These are phyloP conservation scores for Aspergillus sp. DNA, from an alignment of 2,329 filamentous ascomycete species.

Conservation along the genomic window DNA sequence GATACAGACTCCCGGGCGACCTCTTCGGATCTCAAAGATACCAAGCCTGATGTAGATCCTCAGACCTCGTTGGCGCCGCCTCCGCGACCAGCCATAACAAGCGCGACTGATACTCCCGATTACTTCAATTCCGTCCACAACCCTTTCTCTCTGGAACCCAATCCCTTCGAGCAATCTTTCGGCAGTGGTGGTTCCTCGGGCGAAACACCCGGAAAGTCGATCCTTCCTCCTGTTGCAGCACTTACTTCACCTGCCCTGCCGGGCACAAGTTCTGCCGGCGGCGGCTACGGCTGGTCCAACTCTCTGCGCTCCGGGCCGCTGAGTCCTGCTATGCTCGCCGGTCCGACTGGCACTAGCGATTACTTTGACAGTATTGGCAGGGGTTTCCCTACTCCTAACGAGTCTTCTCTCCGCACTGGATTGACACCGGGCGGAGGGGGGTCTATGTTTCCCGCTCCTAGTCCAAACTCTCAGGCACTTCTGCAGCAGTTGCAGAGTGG, in stretches of 20 bases:
- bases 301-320: conserved; percentile 89
- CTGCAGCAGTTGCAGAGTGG: conserved; percentile 78
- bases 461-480: conserved; percentile 80
- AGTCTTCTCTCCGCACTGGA: conserved; percentile 88
- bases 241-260: conserved; percentile 88
- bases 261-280: conserved; percentile 69
- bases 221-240: conserved; percentile 85
- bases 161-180: conserved; percentile 97
- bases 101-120: conserved; percentile 62
- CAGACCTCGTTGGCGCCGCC: conserved; percentile 70
- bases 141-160: conserved; percentile 70
- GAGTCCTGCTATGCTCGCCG: conserved; percentile 95
- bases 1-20: conserved; percentile 33
- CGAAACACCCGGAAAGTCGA: conserved; percentile 79
- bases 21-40: conserved; percentile 38
- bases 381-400: conserved; percentile 92
- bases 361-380: conserved; percentile 87
- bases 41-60: conserved; percentile 55
- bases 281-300: conserved; percentile 75
- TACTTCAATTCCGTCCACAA: conserved; percentile 66
- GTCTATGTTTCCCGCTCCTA: conserved; percentile 94
- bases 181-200: conserved; percentile 51
- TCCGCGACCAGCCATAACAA: conserved; percentile 59
- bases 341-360: conserved; percentile 70
- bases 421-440: conserved; percentile 92